Conservation (phyloP, 768 basidiomycete species). For the Candolleomyces eurysporus region DNA sequence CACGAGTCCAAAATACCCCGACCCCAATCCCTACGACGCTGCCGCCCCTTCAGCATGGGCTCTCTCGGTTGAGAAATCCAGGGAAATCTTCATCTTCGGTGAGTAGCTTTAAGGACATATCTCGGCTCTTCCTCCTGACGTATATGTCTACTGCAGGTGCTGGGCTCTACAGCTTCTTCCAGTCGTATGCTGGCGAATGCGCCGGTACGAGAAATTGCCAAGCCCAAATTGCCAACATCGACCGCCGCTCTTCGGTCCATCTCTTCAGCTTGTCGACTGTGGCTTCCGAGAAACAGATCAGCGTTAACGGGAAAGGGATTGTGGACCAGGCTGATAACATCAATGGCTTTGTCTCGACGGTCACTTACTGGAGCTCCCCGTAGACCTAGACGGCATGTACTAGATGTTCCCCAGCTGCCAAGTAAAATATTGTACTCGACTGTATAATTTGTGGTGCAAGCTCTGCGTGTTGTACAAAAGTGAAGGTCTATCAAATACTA, state of each 20-base stretch:
- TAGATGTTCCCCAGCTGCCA: too few species aligned
- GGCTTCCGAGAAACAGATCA: slow-evolving; percentile 50
- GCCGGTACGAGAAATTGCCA: slow-evolving; percentile 49
- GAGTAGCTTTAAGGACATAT: slow-evolving; percentile 3
- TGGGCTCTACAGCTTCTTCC: slow-evolving; percentile 70
- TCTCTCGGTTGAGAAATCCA: slow-evolving; percentile 48
- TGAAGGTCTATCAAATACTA: too few species aligned
- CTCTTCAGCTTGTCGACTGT: slow-evolving; percentile 64
- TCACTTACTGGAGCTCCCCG: slow-evolving; percentile 39
- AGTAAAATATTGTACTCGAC: too few species aligned
- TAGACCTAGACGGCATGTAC: too few species aligned
- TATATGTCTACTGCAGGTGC: slow-evolving; percentile 40
- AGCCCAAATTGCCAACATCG: slow-evolving; percentile 52
- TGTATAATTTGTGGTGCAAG: too few species aligned
- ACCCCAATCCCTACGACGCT: slow-evolving; percentile 47
- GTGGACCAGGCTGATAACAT: slow-evolving; percentile 47
- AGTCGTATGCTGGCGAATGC: slow-evolving; percentile 58
- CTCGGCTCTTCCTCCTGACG: not conserved
- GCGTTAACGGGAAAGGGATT: slow-evolving; percentile 44
- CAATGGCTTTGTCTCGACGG: slow-evolving; percentile 56
- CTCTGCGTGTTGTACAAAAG: too few species aligned
- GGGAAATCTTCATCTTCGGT: slow-evolving; percentile 66
- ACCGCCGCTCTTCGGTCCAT: slow-evolving; percentile 42
- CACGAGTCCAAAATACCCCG: slow-evolving; percentile 32
- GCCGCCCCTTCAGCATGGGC: slow-evolving; percentile 48